These are phyloP conservation scores for Mucor mucedo DNA, from an alignment of 371 early-diverging fungal genomes.

Conservation along the genomic window DNA sequence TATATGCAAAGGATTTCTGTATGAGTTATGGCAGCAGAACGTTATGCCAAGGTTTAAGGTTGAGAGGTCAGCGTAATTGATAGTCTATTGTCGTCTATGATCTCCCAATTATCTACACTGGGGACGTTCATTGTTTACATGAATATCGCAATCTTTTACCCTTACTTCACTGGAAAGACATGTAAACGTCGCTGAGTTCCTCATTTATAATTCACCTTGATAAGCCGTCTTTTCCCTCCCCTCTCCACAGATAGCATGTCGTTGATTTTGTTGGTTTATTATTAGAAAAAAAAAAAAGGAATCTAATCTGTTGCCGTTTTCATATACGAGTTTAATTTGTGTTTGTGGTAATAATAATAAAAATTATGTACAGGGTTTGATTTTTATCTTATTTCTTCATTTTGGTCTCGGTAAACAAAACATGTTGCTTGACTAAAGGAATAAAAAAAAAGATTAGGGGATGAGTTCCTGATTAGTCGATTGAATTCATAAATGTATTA, in stretches of 20 bases:
- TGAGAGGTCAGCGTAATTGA: no score
- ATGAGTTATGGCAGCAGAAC: no score
- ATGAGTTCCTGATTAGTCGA: background rate
- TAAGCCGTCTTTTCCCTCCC: background rate
- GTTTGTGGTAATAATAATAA: constrained; percentile 2
- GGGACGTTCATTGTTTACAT: no score
- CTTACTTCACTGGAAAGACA: no score
- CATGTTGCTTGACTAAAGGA: constrained; percentile 69
- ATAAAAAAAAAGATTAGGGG: background rate
- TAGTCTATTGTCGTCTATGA: no score
- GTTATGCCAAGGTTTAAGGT: no score
- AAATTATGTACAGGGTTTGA: constrained; percentile 5
- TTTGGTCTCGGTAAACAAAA: constrained; percentile 78
- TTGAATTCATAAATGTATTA: constrained; percentile 18
- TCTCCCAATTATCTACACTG: no score
- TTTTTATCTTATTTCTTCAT: constrained; percentile 58
- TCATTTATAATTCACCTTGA: no score
- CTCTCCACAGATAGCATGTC: background rate
- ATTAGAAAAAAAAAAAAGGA: background rate
- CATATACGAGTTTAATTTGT: background rate
- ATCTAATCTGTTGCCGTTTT: background rate
- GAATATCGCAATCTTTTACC: no score
- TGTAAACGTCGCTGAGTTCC: no score
- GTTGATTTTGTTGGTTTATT: no score
- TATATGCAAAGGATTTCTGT: no score